Base-by-base conservation (phyloP, 805 yeast species). In the Saccharomyces paradoxus region DNA sequence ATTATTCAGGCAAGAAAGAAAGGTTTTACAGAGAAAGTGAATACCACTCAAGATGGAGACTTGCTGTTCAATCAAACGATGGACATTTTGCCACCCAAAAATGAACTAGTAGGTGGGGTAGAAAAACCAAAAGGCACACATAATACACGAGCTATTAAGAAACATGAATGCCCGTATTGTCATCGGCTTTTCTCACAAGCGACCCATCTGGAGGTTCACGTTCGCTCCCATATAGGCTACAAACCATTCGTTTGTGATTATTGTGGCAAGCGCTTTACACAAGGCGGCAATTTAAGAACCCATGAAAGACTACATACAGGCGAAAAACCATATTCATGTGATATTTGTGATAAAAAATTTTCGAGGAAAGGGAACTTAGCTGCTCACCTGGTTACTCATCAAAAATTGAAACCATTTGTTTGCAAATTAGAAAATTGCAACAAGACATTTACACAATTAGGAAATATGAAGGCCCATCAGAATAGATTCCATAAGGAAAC, bases 381-480 rank as follows among this genome's bases (percentile, higher is more conserved):
- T 27, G 95, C 96, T 2, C 98, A 91, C 71, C 75, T 78, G 68
- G 73, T 88, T 55, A 89, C 96, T 0, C 97, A 90, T 71, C 84
- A 83, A 54, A 83, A 87, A 62, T 74, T 81, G 54, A 84, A 87
- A 63, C 97, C 96, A 6, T 88, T 77, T 65, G 79, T 80, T 54
- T 91, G 97, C 72, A 81, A 81, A 62, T 76, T 91, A 56, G 96
- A 89, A 68, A 77, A 79, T 55, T 91, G 97, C 72, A 83, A 81
- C 60, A 90, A 89, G 72, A 78, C 86, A 4, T 91, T 91, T 64
- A 87, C 97, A 1, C 98, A 91, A 73, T 76, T 91, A 62, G 97
- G 97, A 2, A 91, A 91, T 65, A 78, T 91, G 75, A 91, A 92
- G 71, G 87, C 96, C 1, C 98, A 92, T 70, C 98, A 91, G 67